Percentiles rank a stretch among this genome's conserved stretches.
Evolutionary conservation across 2,329 filamentous ascomycete genomes (phyloP).

Genomic region (Penicillium sp.): DNA sequence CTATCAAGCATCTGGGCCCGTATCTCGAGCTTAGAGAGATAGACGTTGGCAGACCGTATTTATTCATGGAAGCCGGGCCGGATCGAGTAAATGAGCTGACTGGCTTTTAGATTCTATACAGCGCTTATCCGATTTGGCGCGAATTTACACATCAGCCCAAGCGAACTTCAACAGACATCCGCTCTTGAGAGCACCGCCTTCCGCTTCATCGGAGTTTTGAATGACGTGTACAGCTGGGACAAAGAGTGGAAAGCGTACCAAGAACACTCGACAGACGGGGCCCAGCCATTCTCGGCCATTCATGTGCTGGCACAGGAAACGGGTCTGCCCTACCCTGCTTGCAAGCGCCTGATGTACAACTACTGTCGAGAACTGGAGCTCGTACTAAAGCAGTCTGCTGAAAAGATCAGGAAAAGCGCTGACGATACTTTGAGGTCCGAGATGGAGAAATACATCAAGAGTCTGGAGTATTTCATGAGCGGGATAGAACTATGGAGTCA

Average conservation of each 20-base stretch:
- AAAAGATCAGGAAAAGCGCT: conserved; percentile 1
- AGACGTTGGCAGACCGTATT: conserved; percentile 17
- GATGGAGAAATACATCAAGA: conserved; percentile 14
- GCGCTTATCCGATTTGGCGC: conserved; percentile 20
- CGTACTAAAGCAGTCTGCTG: conserved; percentile 2
- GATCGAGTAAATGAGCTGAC: neutral
- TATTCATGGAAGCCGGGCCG: neutral
- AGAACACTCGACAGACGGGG: conserved; percentile 11
- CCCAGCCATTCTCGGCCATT: conserved; percentile 16
- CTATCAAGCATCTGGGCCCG: conserved; percentile 12
- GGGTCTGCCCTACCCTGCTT: conserved; percentile 12
- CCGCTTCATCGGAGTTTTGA: conserved; percentile 17
- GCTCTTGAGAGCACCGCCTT: conserved; percentile 15
- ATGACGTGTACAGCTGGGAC: conserved; percentile 24
- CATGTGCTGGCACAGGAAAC: conserved; percentile 19
- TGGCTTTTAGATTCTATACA: conserved; percentile 14
- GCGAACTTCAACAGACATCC: conserved; percentile 6
- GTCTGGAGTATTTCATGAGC: conserved; percentile 20
- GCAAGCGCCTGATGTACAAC: conserved; percentile 16
- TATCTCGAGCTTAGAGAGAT: conserved; percentile 17
- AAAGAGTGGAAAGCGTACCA: conserved; percentile 18
- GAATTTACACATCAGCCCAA: conserved; percentile 7
- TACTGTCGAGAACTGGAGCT: conserved; percentile 23
- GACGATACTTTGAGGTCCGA: conserved; percentile 2
- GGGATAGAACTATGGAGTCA: conserved; percentile 21